Evolutionary conservation across 805 yeast genomes (phyloP).

Genomic region (Candida morakotiae): DNA sequence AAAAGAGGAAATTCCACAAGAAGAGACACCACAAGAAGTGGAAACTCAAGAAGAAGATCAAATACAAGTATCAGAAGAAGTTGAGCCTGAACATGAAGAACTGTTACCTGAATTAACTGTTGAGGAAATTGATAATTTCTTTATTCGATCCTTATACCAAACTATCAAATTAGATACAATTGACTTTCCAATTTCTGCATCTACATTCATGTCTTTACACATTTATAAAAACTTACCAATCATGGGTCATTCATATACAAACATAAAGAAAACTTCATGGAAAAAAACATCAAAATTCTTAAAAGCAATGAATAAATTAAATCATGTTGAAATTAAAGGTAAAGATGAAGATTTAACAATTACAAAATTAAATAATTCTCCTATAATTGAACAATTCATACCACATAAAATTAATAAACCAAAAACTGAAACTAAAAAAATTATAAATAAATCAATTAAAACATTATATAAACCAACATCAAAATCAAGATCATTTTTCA

Average conservation of each 20-base stretch:
- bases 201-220: constrained; percentile 70
- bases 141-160: constrained; percentile 66
- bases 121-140: constrained; percentile 72
- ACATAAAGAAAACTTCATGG: constrained; percentile 81
- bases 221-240: constrained; percentile 72
- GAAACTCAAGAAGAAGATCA: neutral
- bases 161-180: constrained; percentile 56
- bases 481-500: constrained; percentile 44
- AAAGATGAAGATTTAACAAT: constrained; percentile 78
- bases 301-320: constrained; percentile 79
- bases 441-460: constrained; percentile 24
- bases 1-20: constrained; percentile 11
- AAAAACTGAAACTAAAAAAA: constrained; percentile 17
- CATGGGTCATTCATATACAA: constrained; percentile 49
- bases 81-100: constrained; percentile 13
- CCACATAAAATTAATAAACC: constrained; percentile 41
- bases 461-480: constrained; percentile 56
- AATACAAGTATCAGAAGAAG: neutral
- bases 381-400: constrained; percentile 55
- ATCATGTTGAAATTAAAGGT: constrained; percentile 69
- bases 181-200: constrained; percentile 65
- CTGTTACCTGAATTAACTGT: constrained; percentile 39
- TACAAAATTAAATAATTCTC: constrained; percentile 44
- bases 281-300: constrained; percentile 82
- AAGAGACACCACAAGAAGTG: constrained; percentile 8